phyloP scores from a whole-genome alignment of 768 basidiomycete genomes.

The Rhodosporidiobolus odoratus region DNA sequence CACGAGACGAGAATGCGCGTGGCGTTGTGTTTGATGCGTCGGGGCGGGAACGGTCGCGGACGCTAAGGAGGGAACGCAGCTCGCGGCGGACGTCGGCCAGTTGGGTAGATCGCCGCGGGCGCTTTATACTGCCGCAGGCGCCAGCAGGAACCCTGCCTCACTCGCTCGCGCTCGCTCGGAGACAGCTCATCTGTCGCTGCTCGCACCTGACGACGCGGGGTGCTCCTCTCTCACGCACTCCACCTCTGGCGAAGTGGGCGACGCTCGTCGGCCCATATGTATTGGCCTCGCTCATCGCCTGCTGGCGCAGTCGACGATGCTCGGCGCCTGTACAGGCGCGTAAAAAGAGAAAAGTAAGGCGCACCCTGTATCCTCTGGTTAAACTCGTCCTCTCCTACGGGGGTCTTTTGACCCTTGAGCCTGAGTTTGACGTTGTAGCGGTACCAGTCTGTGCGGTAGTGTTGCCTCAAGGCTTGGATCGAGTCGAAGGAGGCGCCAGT shows the following conservation, averaged over 20 bases:
- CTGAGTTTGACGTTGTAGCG: constrained; percentile 85
- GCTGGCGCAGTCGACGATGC: not conserved
- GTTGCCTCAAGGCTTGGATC: constrained; percentile 73
- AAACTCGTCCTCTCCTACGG: constrained; percentile 68
- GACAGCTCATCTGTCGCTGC: no score
- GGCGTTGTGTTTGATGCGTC: not conserved
- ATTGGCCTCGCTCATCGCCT: not conserved
- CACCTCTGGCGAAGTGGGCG: no score
- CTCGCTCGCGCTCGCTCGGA: no score
- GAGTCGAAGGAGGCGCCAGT: constrained; percentile 61
- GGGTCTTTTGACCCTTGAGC: constrained; percentile 52
- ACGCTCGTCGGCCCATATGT: no score
- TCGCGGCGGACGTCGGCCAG: no score
- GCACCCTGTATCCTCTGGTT: constrained; percentile 72
- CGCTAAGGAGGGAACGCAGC: no score
- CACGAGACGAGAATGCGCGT: not conserved
- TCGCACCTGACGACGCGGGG: no score
- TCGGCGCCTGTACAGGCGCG: not conserved
- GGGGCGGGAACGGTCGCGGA: no score
- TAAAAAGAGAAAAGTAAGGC: not conserved
- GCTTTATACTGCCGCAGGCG: no score
- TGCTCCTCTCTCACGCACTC: no score
- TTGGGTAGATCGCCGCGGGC: no score
- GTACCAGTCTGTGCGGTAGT: constrained; percentile 96
- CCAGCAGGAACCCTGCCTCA: no score